Conservation (phyloP, 2,329 filamentous ascomycete species). For the Fusarium hostae region DNA sequence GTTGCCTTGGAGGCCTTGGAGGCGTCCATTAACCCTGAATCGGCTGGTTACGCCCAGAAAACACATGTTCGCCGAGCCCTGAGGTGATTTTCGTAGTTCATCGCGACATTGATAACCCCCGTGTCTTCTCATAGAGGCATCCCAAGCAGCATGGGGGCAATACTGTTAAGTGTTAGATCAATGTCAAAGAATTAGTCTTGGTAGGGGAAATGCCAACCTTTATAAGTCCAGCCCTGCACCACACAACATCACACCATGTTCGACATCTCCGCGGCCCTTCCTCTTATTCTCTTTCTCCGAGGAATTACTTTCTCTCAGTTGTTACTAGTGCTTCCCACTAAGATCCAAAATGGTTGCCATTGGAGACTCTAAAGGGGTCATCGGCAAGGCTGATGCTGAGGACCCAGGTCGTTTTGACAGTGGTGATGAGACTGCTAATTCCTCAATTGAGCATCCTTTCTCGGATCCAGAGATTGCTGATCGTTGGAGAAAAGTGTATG, state of each 20-base stretch:
- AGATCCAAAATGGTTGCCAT: slow-evolving; percentile 26
- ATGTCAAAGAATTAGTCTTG: not conserved
- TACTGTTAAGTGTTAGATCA: not conserved
- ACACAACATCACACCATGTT: not conserved
- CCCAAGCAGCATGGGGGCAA: not conserved
- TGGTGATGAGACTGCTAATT: slow-evolving; percentile 36
- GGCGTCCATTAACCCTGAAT: not conserved
- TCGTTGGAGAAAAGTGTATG: slow-evolving; percentile 65
- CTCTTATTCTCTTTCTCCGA: slow-evolving; percentile 13
- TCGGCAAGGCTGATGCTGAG: slow-evolving; percentile 20
- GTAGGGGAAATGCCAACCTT: slow-evolving; percentile 1
- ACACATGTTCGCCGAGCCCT: slow-evolving; percentile 18
- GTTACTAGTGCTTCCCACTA: not conserved
- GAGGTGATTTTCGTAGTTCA: slow-evolving; percentile 41
- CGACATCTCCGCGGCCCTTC: slow-evolving; percentile 33
- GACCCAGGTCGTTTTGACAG: slow-evolving; percentile 35
- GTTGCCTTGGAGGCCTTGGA: not conserved
- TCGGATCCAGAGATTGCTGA: slow-evolving; percentile 62
- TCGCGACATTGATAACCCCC: slow-evolving; percentile 40
- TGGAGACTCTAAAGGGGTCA: slow-evolving; percentile 15
- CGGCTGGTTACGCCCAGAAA: not conserved
- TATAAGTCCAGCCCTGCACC: slow-evolving; percentile 41
- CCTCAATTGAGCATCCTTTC: slow-evolving; percentile 56
- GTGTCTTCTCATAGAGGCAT: not conserved
- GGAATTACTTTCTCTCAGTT: not conserved